Percentiles rank a stretch among this genome's conserved stretches.
Evolutionary conservation across 2,329 filamentous ascomycete species (phyloP).

Genomic region (Hymenoscyphus occultus): DNA sequence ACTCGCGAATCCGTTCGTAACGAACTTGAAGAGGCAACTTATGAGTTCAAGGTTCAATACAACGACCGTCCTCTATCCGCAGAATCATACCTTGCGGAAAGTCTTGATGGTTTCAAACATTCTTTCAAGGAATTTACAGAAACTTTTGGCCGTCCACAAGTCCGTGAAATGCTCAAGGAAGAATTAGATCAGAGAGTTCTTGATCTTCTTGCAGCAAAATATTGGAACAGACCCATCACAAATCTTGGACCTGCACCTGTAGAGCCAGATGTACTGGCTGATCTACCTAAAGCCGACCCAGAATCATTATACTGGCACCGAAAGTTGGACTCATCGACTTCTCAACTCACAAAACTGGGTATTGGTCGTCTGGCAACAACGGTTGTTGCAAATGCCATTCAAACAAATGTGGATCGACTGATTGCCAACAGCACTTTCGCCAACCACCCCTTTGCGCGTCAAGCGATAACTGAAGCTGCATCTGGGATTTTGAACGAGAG

Average conservation of each 20-base stretch:
- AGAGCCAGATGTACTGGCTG: constrained; percentile 70
- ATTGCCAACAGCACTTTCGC: constrained; percentile 80
- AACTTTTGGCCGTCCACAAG: constrained; percentile 82
- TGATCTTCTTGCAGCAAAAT: constrained; percentile 86
- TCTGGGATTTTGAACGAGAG: constrained; percentile 88
- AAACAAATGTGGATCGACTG: constrained; percentile 76
- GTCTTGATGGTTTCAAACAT: constrained; percentile 94
- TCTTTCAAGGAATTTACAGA: constrained; percentile 94
- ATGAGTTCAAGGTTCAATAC: constrained; percentile 99
- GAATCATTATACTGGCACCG: constrained; percentile 89
- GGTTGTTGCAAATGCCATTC: constrained; percentile 84
- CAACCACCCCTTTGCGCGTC: constrained; percentile 84
- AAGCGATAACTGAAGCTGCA: constrained; percentile 89
- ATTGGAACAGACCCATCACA: constrained; percentile 96
- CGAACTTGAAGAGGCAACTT: constrained; percentile 93
- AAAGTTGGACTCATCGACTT: constrained; percentile 88
- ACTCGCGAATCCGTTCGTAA: constrained; percentile 92
- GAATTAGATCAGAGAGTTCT: constrained; percentile 94
- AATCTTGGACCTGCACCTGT: constrained; percentile 65
- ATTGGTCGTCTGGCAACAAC: constrained; percentile 90
- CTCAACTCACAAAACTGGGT: constrained; percentile 87
- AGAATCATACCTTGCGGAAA: constrained; percentile 94
- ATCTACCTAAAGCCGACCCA: constrained; percentile 80
- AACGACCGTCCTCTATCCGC: constrained; percentile 93
- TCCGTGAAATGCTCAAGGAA: constrained; percentile 83